Conservation (phyloP, 306 rosid species). For the Vigna mungo region DNA sequence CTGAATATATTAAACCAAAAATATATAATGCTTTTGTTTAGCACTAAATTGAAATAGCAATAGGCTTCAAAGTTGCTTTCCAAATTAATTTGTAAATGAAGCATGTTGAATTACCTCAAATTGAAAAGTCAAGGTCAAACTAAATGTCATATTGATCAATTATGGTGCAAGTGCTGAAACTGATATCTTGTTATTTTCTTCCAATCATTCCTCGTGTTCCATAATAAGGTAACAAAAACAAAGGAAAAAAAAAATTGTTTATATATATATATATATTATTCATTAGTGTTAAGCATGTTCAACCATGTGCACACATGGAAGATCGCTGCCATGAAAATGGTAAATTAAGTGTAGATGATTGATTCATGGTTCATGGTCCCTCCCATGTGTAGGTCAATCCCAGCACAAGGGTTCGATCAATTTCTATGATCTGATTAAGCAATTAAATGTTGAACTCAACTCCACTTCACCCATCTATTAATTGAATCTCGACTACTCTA, state of each 20-base stretch:
- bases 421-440: constrained; percentile 40
- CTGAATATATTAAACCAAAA: no score
- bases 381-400: constrained; percentile 57
- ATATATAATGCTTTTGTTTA: no score
- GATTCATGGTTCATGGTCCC: constrained; percentile 58
- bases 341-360: constrained; percentile 43
- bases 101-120: background rate
- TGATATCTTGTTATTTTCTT: background rate
- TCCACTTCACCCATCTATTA: constrained; percentile 48
- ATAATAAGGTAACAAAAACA: constrained; percentile 11
- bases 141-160: background rate
- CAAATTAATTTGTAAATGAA: background rate
- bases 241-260: constrained; percentile 10
- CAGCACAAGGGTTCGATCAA: constrained; percentile 37
- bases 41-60: no score
- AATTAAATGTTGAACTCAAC: constrained; percentile 50
- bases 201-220: constrained; percentile 37
- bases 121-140: constrained; percentile 21
- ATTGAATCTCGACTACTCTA: constrained; percentile 9
- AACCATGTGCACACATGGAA: constrained; percentile 75
- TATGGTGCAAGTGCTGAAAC: background rate
- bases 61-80: background rate
- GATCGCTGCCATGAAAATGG: constrained; percentile 43
- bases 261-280: background rate
- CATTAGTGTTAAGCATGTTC: constrained; percentile 61